A percentile compares a stretch with the other conserved stretches of the same genome.
Evolutionary conservation across 306 rosid species (phyloP).

Genomic region (Prunus dulcis): DNA sequence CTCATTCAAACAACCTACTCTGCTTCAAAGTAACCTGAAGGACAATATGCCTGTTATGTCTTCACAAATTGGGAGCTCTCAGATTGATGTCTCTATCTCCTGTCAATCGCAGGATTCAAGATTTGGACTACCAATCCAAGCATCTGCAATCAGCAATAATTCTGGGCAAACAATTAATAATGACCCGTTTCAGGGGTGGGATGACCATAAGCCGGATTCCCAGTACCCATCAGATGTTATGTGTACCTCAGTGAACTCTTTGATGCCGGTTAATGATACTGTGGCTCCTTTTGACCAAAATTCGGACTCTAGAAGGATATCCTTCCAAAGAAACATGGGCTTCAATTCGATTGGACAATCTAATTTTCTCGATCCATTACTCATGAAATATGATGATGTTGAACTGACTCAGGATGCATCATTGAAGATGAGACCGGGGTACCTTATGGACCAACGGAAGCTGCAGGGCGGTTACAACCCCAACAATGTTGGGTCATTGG

Average conservation of each 20-base stretch:
- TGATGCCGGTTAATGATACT: conserved; percentile 45
- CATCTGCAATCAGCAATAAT: conserved; percentile 28
- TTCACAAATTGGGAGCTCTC: conserved; percentile 40
- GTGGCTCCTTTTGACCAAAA: conserved; percentile 40
- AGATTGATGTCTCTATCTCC: conserved; percentile 37
- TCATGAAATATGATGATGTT: conserved; percentile 44
- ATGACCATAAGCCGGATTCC: conserved; percentile 48
- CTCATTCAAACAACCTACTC: conserved; percentile 37
- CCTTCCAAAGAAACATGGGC: conserved; percentile 44
- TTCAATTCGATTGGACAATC: conserved; percentile 21
- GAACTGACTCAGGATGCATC: conserved; percentile 33
- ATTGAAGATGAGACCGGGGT: conserved; percentile 40
- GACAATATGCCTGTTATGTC: conserved; percentile 42
- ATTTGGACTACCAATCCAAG: conserved; percentile 42
- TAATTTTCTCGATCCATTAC: conserved; percentile 39
- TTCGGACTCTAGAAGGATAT: conserved; percentile 28
- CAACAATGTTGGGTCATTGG: conserved; percentile 68
- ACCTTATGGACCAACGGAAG: conserved; percentile 48
- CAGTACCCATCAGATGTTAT: conserved; percentile 41
- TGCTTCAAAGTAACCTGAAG: conserved; percentile 27
- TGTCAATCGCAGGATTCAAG: conserved; percentile 41
- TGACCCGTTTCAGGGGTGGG: conserved; percentile 60
- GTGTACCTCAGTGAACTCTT: conserved; percentile 46
- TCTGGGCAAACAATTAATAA: conserved; percentile 34
- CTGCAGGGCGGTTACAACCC: conserved; percentile 42